phyloP scores from a whole-genome alignment of 1,284 basidiomycete species.

The Stygiomarasmius scandens region DNA sequence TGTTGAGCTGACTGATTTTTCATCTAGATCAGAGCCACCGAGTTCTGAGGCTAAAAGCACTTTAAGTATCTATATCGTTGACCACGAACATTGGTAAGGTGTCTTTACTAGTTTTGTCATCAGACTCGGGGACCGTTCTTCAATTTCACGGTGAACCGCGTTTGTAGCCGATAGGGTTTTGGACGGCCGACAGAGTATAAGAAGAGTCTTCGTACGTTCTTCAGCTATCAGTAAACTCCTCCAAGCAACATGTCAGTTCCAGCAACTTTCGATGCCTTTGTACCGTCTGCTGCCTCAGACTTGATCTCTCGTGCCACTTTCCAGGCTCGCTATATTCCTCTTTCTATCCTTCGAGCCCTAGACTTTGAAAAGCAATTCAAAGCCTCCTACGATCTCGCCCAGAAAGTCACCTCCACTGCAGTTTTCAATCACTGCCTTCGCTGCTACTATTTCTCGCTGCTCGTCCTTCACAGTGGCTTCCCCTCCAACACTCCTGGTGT shows the following conservation, averaged over 20 bases:
- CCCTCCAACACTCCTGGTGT: slow-evolving; percentile 22
- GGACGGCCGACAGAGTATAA: no score
- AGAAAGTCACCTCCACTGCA: slow-evolving; percentile 17
- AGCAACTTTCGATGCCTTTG: slow-evolving; percentile 8
- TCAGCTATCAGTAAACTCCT: no score
- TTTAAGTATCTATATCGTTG: no score
- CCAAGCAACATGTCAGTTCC: slow-evolving; percentile 3
- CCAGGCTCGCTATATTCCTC: neutral
- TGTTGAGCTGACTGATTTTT: no score
- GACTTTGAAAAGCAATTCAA: slow-evolving; percentile 2
- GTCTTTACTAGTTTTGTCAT: no score
- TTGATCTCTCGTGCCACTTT: slow-evolving; percentile 1
- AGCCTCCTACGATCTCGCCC: slow-evolving; percentile 14
- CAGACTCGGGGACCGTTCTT: no score
- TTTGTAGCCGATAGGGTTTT: no score
- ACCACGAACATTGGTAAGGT: no score
- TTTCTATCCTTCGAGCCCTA: neutral
- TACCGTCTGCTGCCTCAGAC: neutral
- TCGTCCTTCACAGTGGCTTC: slow-evolving; percentile 22
- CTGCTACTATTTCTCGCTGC: slow-evolving; percentile 20
- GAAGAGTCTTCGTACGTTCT: no score
- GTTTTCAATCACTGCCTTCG: slow-evolving; percentile 20
- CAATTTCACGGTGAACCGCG: no score
- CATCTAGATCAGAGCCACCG: no score
- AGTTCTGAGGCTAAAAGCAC: no score